Conservation (phyloP, 2,329 filamentous ascomycete genomes). For the Trematosphaeria pertusa region DNA sequence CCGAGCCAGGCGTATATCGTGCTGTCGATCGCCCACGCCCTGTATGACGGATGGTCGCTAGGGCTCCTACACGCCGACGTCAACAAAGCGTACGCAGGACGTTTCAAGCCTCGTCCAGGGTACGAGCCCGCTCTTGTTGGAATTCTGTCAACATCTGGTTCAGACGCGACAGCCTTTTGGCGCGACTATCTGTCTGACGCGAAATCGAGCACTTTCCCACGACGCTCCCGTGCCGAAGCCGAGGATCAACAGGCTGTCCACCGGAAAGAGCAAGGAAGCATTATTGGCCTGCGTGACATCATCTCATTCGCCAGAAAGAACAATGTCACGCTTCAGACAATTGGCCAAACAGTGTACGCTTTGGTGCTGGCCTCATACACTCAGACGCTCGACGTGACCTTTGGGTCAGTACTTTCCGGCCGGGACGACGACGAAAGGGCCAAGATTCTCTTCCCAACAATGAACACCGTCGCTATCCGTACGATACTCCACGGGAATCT, state of each 20-base stretch:
- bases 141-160: conserved; percentile 57
- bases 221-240: not conserved
- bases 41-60: conserved; percentile 91
- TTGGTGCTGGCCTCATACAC: conserved; percentile 70
- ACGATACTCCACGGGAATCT: conserved; percentile 74
- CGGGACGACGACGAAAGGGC: conserved; percentile 76
- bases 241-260: conserved; percentile 36
- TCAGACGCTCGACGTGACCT: conserved; percentile 74
- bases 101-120: conserved; percentile 51
- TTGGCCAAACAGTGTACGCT: conserved; percentile 80
- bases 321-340: conserved; percentile 75
- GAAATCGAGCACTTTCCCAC: conserved; percentile 50
- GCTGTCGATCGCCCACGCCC: conserved; percentile 81
- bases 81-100: conserved; percentile 65
- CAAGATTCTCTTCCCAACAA: conserved; percentile 80
- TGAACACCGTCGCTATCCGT: conserved; percentile 86
- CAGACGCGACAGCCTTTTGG: conserved; percentile 72
- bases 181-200: conserved; percentile 66
- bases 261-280: conserved; percentile 57
- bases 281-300: conserved; percentile 51
- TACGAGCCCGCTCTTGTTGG: conserved; percentile 63
- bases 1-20: conserved; percentile 53
- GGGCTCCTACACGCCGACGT: conserved; percentile 76
- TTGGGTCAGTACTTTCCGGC: conserved; percentile 84
- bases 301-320: conserved; percentile 68